These are phyloP conservation scores for Cryphonectria naterciae DNA, from an alignment of 2,329 filamentous ascomycete species.

Conservation along the genomic window DNA sequence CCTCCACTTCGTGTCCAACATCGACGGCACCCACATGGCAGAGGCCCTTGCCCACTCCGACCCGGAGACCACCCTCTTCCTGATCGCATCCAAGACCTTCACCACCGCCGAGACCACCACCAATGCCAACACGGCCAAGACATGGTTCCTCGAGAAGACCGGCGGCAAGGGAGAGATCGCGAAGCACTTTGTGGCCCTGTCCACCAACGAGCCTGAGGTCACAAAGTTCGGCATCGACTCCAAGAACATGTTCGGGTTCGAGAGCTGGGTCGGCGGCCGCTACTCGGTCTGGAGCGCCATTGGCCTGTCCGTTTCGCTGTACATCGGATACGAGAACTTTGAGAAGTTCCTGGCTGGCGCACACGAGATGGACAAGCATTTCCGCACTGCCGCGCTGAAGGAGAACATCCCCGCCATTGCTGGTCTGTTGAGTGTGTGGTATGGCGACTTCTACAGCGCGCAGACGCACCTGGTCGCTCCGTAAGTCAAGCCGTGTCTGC, in stretches of 20 bases:
- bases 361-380: constrained; percentile 98
- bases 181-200: constrained; percentile 98
- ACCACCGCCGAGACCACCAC: constrained; percentile 97
- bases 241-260: constrained; percentile 99
- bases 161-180: constrained; percentile 82
- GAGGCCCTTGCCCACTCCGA: constrained; percentile 88
- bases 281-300: constrained; percentile 99
- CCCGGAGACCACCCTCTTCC: constrained; percentile 97
- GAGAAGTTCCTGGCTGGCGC: constrained; percentile 92
- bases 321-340: constrained; percentile 98
- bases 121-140: constrained; percentile 96
- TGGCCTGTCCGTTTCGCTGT: constrained; percentile 88
- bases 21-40: constrained; percentile 96
- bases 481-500: constrained; percentile 56
- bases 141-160: constrained; percentile 89
- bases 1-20: constrained; percentile 99
- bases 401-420: constrained; percentile 94
- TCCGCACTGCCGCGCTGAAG: constrained; percentile 85
- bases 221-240: constrained; percentile 98
- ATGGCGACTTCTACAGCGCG: constrained; percentile 97
- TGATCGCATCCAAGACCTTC: constrained; percentile 98
- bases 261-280: constrained; percentile 96
- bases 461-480: constrained; percentile 97
- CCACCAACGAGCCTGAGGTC: constrained; percentile 93
- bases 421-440: constrained; percentile 95